Evolutionary conservation across 169 alveolate species (phyloP).

Genomic region (Plasmodium blacklocki): DNA sequence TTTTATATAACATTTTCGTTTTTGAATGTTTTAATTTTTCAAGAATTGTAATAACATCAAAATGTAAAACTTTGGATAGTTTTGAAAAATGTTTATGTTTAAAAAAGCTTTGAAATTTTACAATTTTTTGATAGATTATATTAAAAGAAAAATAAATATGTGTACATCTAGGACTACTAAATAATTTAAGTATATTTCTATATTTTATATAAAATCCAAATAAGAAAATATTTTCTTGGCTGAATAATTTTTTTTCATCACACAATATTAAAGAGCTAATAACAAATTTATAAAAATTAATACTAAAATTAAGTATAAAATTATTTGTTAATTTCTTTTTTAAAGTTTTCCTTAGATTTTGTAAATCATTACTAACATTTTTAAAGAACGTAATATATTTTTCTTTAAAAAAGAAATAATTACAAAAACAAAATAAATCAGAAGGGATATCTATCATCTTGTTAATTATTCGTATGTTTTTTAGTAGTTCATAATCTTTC

Average conservation of each 20-base stretch:
- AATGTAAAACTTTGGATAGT: constrained; percentile 42
- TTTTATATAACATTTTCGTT: constrained; percentile 7
- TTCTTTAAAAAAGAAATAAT: constrained; percentile 71
- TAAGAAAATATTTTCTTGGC: constrained; percentile 31
- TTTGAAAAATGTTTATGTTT: constrained; percentile 27
- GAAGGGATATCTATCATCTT: constrained; percentile 22
- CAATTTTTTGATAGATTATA: constrained; percentile 42
- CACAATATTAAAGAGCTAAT: constrained; percentile 47
- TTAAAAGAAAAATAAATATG: constrained; percentile 52
- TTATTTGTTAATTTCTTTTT: constrained; percentile 37
- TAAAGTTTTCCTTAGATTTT: constrained; percentile 24
- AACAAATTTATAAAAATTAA: constrained; percentile 60
- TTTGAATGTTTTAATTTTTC: constrained; percentile 25
- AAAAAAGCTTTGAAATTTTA: constrained; percentile 20
- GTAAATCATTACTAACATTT: constrained; percentile 37
- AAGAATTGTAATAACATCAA: constrained; percentile 29
- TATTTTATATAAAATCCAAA: constrained; percentile 69
- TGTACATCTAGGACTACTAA: constrained; percentile 57
- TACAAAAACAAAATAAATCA: constrained; percentile 46
- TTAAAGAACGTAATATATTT: constrained; percentile 49
- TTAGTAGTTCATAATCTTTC: constrained; percentile 53
- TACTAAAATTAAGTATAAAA: constrained; percentile 38
- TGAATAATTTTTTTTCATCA: constrained; percentile 32
- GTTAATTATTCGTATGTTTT: constrained; percentile 6
- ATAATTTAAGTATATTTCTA: constrained; percentile 28